phyloP scores from a whole-genome alignment of 495 filamentous ascomycete genomes.

The Trichoderma erinaceum region DNA sequence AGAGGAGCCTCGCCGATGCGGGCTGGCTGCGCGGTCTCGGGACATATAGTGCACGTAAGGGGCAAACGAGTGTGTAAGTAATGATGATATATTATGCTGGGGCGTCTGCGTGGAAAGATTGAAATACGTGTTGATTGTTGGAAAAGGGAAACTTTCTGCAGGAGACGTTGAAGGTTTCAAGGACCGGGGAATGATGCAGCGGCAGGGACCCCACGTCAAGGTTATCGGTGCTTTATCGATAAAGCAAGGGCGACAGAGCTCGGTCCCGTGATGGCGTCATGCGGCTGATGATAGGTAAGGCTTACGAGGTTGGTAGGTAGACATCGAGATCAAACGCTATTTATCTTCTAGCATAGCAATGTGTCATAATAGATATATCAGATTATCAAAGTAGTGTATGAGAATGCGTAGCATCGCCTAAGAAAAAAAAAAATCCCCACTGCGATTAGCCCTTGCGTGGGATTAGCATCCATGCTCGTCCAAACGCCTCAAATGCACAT shows the following conservation, averaged over 20 bases:
- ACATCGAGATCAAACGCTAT: not conserved
- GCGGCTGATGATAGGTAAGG: not conserved
- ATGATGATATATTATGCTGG: not conserved
- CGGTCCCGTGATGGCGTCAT: not conserved
- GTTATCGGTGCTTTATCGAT: slow-evolving; percentile 3
- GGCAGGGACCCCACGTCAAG: not conserved
- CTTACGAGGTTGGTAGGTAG: too few relatives aligned
- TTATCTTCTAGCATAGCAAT: not conserved
- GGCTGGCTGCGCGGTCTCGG: not conserved
- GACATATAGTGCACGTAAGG: not conserved
- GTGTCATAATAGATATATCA: not conserved
- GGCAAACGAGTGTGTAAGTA: not conserved
- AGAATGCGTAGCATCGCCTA: not conserved
- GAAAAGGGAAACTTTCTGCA: not conserved
- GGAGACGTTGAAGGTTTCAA: not conserved
- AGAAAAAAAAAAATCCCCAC: not conserved
- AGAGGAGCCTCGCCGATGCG: slow-evolving; percentile 4
- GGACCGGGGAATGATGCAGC: not conserved
- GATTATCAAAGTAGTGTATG: too few relatives aligned
- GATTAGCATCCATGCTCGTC: not conserved
- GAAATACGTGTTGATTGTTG: not conserved
- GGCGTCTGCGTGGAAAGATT: too few relatives aligned
- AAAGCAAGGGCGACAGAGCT: not conserved
- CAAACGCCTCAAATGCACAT: slow-evolving; percentile 1
- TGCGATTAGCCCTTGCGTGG: not conserved